phyloP scores from a whole-genome alignment of 306 rosid species.

The Hippophae rhamnoides region DNA sequence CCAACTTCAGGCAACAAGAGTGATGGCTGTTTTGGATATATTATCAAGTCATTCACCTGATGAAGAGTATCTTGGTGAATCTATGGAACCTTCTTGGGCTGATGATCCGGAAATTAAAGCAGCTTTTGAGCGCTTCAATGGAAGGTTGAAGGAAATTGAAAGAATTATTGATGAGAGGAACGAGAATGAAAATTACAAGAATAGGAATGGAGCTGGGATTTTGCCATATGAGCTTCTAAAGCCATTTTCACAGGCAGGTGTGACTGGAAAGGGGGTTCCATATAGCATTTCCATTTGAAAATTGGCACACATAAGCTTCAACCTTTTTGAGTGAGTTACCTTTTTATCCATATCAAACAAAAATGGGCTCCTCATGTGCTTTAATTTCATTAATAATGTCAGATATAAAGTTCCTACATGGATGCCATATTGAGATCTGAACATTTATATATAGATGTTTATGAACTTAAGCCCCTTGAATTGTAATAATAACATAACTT shows the following conservation, averaged over 20 bases:
- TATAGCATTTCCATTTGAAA: conserved; percentile 22
- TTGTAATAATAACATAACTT: no score
- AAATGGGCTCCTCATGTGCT: no score
- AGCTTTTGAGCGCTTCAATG: conserved; percentile 24
- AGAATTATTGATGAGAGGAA: conserved; percentile 27
- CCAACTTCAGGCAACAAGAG: conserved; percentile 28
- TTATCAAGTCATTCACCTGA: conserved; percentile 31
- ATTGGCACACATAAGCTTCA: neutral
- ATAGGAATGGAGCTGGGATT: conserved; percentile 32
- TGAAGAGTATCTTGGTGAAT: conserved; percentile 27
- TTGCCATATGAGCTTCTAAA: conserved; percentile 36
- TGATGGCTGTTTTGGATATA: conserved; percentile 26
- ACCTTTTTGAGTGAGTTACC: no score
- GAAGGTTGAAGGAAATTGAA: conserved; percentile 18
- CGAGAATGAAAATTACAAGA: conserved; percentile 9
- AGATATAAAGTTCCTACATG: no score
- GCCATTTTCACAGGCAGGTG: conserved; percentile 25
- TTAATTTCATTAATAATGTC: no score
- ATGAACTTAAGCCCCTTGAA: no score
- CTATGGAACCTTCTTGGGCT: conserved; percentile 23
- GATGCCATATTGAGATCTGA: no score
- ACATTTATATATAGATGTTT: no score
- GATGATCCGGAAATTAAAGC: conserved; percentile 25
- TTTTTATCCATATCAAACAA: no score
- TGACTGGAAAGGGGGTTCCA: conserved; percentile 31